Percentiles rank a stretch among this genome's conserved stretches.
Evolutionary conservation across 257 asterid genomes (phyloP).

Genomic region (Primulina tabacum): DNA sequence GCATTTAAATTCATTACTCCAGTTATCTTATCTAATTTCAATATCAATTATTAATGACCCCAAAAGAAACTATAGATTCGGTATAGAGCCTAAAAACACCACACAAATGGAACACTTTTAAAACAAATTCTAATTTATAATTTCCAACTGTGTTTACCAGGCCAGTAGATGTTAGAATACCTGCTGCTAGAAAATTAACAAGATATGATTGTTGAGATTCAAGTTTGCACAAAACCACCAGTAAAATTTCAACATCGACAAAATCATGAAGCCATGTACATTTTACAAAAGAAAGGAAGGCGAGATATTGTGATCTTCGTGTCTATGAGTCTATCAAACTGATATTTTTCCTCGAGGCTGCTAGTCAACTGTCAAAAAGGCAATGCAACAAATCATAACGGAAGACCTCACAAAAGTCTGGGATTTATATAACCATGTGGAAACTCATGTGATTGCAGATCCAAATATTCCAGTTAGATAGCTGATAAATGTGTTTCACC

Average conservation of each 20-base stretch:
- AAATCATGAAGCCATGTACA: not conserved
- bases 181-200: not conserved
- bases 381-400: slow-evolving; percentile 43
- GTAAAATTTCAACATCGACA: not conserved
- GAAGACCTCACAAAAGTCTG: slow-evolving; percentile 66
- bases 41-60: not conserved
- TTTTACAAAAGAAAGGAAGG: not conserved
- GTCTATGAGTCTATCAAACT: slow-evolving; percentile 22
- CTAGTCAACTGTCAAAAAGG: slow-evolving; percentile 27
- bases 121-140: too few relatives aligned
- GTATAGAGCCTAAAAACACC: not conserved
- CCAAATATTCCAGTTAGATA: slow-evolving; percentile 83
- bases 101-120: not conserved
- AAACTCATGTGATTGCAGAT: slow-evolving; percentile 99
- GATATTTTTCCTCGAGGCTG: slow-evolving; percentile 29
- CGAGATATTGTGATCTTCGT: slow-evolving; percentile 13
- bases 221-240: not conserved
- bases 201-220: not conserved
- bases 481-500: slow-evolving; percentile 40
- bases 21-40: not conserved
- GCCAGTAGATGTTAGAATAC: not conserved
- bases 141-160: not conserved
- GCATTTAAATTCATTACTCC: not conserved
- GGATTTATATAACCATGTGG: slow-evolving; percentile 81
- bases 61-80: not conserved